phyloP scores from a whole-genome alignment of 805 yeast genomes.

The Millerozyma miso region DNA sequence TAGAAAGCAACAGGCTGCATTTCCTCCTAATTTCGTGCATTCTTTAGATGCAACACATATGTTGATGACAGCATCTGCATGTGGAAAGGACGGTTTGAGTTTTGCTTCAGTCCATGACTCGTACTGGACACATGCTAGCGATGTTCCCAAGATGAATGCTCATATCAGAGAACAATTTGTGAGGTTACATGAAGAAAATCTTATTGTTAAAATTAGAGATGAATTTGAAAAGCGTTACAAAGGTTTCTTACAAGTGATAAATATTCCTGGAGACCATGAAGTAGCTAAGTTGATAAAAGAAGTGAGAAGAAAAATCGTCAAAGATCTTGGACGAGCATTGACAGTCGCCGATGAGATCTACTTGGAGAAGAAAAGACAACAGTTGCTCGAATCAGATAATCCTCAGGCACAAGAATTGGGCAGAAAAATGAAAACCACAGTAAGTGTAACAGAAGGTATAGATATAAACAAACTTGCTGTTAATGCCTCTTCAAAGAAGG shows the following conservation, averaged over 20 bases:
- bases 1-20: slow-evolving; percentile 86
- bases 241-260: slow-evolving; percentile 59
- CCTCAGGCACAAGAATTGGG: slow-evolving; percentile 49
- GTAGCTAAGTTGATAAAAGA: slow-evolving; percentile 47
- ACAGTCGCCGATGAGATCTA: slow-evolving; percentile 70
- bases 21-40: slow-evolving; percentile 94
- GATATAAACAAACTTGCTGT: slow-evolving; percentile 22
- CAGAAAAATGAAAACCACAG: slow-evolving; percentile 59
- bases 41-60: slow-evolving; percentile 96
- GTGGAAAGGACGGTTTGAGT: slow-evolving; percentile 58
- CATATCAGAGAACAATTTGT: slow-evolving; percentile 77
- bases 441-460: slow-evolving; percentile 47
- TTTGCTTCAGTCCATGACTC: slow-evolving; percentile 98
- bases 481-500: slow-evolving; percentile 16
- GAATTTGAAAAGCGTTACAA: slow-evolving; percentile 82
- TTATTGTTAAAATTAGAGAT: slow-evolving; percentile 62
- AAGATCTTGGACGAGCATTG: slow-evolving; percentile 49
- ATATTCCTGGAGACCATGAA: slow-evolving; percentile 48
- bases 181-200: slow-evolving; percentile 66
- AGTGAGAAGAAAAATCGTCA: slow-evolving; percentile 46
- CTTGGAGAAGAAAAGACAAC: slow-evolving; percentile 62
- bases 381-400: slow-evolving; percentile 49
- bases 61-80: slow-evolving; percentile 81
- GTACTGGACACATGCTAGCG: slow-evolving; percentile 95
- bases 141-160: slow-evolving; percentile 66